Conservation (phyloP, 2,329 filamentous ascomycete genomes). For the Exophiala dermatitidis region DNA sequence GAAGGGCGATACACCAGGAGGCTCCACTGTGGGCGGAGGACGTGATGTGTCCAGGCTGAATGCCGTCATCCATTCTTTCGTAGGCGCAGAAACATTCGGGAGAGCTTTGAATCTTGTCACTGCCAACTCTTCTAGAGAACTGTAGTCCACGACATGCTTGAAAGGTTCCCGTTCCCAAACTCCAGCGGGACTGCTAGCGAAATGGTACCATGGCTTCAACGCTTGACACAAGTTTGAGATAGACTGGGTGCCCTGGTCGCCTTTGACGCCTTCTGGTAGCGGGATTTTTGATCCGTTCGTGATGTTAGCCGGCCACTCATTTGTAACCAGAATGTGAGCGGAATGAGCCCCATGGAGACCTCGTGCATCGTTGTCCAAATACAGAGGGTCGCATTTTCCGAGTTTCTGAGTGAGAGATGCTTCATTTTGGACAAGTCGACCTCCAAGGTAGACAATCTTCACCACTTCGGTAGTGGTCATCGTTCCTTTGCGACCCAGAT, state of each 20-base stretch:
- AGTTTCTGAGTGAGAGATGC: conserved; percentile 57
- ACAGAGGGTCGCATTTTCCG: conserved; percentile 68
- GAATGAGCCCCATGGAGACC: conserved; percentile 66
- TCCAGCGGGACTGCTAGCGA: conserved; percentile 61
- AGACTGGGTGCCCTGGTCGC: conserved; percentile 54
- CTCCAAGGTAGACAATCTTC: conserved; percentile 79
- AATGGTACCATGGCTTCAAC: conserved; percentile 87
- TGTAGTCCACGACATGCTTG: conserved; percentile 35
- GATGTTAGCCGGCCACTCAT: conserved; percentile 73
- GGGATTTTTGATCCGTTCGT: conserved; percentile 59
- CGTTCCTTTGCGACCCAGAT: conserved; percentile 75
- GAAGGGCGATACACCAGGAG: conserved; percentile 69
- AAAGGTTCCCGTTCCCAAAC: conserved; percentile 94
- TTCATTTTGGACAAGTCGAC: conserved; percentile 52
- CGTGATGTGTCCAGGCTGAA: conserved; percentile 62
- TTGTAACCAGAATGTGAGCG: conserved; percentile 81
- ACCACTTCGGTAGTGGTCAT: conserved; percentile 87
- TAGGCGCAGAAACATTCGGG: conserved; percentile 65
- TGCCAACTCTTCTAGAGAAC: conserved; percentile 48
- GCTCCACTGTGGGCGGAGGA: conserved; percentile 54
- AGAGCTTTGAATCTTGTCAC: conserved; percentile 88
- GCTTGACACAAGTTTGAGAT: conserved; percentile 70
- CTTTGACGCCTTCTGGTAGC: conserved; percentile 44
- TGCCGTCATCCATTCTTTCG: conserved; percentile 58
- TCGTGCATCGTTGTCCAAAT: conserved; percentile 69